Conservation (phyloP, 257 asterid species). For the Capsicum baccatum region DNA sequence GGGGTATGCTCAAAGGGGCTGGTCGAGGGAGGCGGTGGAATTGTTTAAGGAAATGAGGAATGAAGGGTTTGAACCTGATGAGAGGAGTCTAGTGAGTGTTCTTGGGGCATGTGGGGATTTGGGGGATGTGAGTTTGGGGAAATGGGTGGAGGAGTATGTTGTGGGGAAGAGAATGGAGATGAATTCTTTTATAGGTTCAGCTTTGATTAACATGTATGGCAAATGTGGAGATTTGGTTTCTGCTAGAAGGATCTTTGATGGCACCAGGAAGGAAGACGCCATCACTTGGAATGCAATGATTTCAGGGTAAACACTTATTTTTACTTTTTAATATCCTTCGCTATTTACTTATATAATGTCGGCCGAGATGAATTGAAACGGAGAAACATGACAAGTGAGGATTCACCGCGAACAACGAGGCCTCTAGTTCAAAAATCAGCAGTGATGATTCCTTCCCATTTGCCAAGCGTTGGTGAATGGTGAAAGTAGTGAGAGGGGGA, state of each 20-base stretch:
- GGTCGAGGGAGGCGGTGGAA: slow-evolving; percentile 68
- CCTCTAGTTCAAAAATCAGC: neutral
- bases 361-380: neutral
- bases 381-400: slow-evolving; percentile 1
- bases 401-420: neutral
- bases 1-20: slow-evolving; percentile 70
- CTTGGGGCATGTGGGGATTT: slow-evolving; percentile 84
- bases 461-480: neutral
- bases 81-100: slow-evolving; percentile 79
- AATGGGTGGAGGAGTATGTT: slow-evolving; percentile 56
- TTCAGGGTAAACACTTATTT: slow-evolving; percentile 60
- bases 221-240: slow-evolving; percentile 82
- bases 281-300: slow-evolving; percentile 93
- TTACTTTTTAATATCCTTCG: neutral
- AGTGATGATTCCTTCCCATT: neutral
- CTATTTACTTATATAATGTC: neutral
- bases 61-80: slow-evolving; percentile 70
- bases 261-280: slow-evolving; percentile 53
- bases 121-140: slow-evolving; percentile 74
- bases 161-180: slow-evolving; percentile 50
- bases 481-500: too few species aligned
- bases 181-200: slow-evolving; percentile 75
- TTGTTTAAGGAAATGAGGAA: slow-evolving; percentile 69
- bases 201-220: slow-evolving; percentile 80
- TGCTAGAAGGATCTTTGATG: slow-evolving; percentile 63